Conservation (phyloP, 805 yeast genomes). For the Candida broadrunensis region DNA sequence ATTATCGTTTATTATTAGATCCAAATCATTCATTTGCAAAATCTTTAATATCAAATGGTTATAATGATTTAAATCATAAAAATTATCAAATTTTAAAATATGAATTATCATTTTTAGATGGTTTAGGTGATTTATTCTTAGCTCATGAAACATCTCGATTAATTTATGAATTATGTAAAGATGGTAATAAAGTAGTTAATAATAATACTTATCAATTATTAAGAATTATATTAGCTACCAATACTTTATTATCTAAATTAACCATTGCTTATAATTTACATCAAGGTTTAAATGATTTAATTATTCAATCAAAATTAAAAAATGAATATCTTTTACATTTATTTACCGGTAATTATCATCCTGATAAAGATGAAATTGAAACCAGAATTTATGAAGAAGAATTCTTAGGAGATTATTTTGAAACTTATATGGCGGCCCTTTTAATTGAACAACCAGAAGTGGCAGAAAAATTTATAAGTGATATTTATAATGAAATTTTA, state of each 20-base stretch:
- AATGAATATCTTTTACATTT: constrained; percentile 26
- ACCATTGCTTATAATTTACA: constrained; percentile 34
- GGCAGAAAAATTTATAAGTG: constrained; percentile 31
- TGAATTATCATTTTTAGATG: constrained; percentile 38
- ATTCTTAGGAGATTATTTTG: constrained; percentile 41
- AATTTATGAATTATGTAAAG: constrained; percentile 19
- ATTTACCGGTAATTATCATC: constrained; percentile 8
- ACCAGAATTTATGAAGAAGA: constrained; percentile 35
- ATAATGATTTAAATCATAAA: constrained; percentile 14
- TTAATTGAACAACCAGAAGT: constrained; percentile 34
- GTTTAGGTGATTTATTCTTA: constrained; percentile 38
- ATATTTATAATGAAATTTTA: constrained; percentile 27
- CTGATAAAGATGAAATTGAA: constrained; percentile 10
- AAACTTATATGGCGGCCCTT: constrained; percentile 41
- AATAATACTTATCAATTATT: constrained; percentile 14
- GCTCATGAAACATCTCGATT: constrained; percentile 35
- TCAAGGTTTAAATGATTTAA: constrained; percentile 28
- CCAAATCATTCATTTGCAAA: constrained; percentile 25
- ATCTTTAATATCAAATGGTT: constrained; percentile 13
- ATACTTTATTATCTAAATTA: constrained; percentile 33
- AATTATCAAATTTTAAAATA: constrained; percentile 22
- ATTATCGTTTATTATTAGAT: constrained; percentile 25
- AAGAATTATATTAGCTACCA: constrained; percentile 33
- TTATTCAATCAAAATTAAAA: constrained; percentile 11
- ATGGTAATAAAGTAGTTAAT: constrained; percentile 6